Percentiles rank a stretch among this genome's conserved stretches.
Evolutionary conservation across 768 basidiomycete genomes (phyloP).

Genomic region (Psilocybe cubensis): DNA sequence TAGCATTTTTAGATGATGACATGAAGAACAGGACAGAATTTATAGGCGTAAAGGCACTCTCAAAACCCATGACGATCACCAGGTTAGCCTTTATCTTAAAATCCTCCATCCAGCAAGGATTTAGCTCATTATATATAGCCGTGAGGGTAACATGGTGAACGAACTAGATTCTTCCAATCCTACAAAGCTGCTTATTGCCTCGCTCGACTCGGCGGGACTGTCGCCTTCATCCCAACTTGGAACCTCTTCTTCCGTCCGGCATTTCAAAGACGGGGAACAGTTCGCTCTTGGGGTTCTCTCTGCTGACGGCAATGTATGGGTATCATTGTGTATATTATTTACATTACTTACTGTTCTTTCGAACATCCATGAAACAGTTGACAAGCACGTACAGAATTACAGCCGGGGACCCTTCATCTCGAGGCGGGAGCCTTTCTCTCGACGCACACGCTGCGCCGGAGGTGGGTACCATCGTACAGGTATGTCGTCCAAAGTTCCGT

Average conservation of each 20-base stretch:
- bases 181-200: constrained; percentile 57
- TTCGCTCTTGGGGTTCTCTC: constrained; percentile 57
- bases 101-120: not conserved
- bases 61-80: constrained; percentile 54
- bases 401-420: constrained; percentile 71
- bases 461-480: constrained; percentile 43
- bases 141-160: constrained; percentile 76
- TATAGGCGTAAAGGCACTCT: constrained; percentile 47
- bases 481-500: too few species aligned
- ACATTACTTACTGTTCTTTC: not conserved
- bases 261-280: constrained; percentile 54
- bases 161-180: constrained; percentile 61
- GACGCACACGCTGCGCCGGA: constrained; percentile 54
- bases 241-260: not conserved
- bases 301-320: constrained; percentile 28
- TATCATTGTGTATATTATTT: constrained; percentile 4
- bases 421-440: constrained; percentile 61
- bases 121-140: constrained; percentile 38
- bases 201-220: constrained; percentile 44
- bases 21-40: constrained; percentile 30
- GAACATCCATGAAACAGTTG: constrained; percentile 32
- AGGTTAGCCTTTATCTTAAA: constrained; percentile 36
- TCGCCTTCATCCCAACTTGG: constrained; percentile 4
- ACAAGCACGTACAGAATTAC: constrained; percentile 58
- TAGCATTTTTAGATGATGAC: constrained; percentile 43